Conservation (phyloP, 495 filamentous ascomycete species). For the Trichodelitschia bisporula region DNA sequence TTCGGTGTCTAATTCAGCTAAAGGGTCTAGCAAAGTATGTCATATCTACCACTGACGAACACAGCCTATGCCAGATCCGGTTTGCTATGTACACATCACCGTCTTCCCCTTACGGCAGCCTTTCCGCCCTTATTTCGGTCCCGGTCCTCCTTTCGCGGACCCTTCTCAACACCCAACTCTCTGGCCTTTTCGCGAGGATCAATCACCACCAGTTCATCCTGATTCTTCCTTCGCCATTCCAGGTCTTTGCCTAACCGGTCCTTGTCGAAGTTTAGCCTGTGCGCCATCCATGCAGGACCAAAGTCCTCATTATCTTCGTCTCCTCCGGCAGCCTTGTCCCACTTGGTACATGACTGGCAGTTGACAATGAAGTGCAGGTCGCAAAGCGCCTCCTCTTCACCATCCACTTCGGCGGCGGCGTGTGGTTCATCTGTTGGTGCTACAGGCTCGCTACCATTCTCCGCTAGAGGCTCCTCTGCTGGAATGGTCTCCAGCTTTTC, state of each 20-base stretch:
- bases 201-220: slow-evolving; percentile 79
- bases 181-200: slow-evolving; percentile 72
- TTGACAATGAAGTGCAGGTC: slow-evolving; percentile 35
- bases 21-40: too few relatives aligned
- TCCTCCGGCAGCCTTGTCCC: slow-evolving; percentile 28
- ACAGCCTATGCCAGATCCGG: too few relatives aligned
- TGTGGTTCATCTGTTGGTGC: slow-evolving; percentile 1
- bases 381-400: slow-evolving; percentile 10
- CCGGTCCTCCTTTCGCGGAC: too few relatives aligned
- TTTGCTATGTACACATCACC: too few relatives aligned
- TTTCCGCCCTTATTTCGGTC: too few relatives aligned
- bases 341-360: slow-evolving; percentile 71
- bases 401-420: not conserved
- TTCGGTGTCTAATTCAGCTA: too few relatives aligned
- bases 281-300: slow-evolving; percentile 30
- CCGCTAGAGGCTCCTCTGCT: slow-evolving; percentile 23
- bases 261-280: slow-evolving; percentile 62
- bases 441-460: slow-evolving; percentile 32
- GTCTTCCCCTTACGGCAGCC: too few relatives aligned
- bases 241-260: slow-evolving; percentile 82
- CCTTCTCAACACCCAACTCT: too few relatives aligned
- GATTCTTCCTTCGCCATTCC: slow-evolving; percentile 67
- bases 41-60: too few relatives aligned
- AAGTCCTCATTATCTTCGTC: slow-evolving; percentile 37
- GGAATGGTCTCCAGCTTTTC: not conserved